Conservation (phyloP, 495 filamentous ascomycete species). For the Aspergillus homomorphus region DNA sequence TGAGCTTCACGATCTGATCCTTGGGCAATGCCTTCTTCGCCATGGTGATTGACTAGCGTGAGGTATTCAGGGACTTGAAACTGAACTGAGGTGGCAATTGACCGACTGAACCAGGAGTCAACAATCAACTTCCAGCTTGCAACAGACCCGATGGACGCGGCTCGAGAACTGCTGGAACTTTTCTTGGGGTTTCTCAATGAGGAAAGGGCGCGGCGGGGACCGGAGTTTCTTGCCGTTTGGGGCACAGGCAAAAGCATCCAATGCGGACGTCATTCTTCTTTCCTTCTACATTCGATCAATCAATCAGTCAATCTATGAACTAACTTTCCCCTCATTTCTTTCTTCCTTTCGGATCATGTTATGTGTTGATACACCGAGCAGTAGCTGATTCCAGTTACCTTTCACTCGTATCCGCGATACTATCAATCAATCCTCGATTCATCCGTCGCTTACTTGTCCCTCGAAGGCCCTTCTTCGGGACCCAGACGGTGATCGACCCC, state of each 20-base stretch:
- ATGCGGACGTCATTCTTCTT: constrained; percentile 15
- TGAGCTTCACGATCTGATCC: constrained; percentile 94
- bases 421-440: not conserved
- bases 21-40: constrained; percentile 67
- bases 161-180: not conserved
- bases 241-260: constrained; percentile 6
- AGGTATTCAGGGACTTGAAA: not conserved
- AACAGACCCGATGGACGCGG: not conserved
- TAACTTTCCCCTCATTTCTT: not conserved
- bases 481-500: constrained; percentile 7
- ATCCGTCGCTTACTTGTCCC: not conserved
- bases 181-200: constrained; percentile 10
- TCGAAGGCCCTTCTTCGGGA: not conserved
- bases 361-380: not conserved
- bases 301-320: constrained; percentile 2
- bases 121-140: not conserved
- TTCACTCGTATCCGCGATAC: not conserved
- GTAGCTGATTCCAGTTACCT: not conserved
- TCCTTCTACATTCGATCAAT: not conserved
- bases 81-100: not conserved
- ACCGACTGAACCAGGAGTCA: too few species aligned
- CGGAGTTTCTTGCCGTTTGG: constrained; percentile 18
- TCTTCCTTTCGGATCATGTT: not conserved
- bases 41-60: constrained; percentile 53
- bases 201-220: constrained; percentile 8